These are phyloP conservation scores for Prinsepia uniflora DNA, from an alignment of 306 rosid genomes.

Conservation along the genomic window DNA sequence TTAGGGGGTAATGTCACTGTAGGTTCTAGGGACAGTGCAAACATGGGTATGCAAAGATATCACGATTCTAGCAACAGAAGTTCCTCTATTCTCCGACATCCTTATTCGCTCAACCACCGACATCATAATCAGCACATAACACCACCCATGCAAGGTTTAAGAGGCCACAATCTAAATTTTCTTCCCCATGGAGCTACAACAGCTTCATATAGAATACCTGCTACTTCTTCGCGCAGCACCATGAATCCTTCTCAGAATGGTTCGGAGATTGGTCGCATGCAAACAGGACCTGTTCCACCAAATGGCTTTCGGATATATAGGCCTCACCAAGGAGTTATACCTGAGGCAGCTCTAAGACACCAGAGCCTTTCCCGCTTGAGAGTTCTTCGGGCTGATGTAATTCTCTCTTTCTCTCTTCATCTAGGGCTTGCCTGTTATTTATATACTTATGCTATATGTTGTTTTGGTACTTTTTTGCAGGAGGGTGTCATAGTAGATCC, in stretches of 20 bases:
- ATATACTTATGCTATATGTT: neutral
- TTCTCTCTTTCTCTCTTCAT: constrained; percentile 4
- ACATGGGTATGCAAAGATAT: constrained; percentile 70
- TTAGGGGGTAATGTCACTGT: constrained; percentile 41
- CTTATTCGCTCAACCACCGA: constrained; percentile 49
- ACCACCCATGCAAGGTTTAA: constrained; percentile 56
- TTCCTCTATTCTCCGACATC: constrained; percentile 55
- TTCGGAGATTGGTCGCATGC: constrained; percentile 65
- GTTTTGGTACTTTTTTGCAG: constrained; percentile 36
- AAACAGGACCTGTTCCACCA: constrained; percentile 44
- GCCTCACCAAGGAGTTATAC: constrained; percentile 52
- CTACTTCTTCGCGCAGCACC: constrained; percentile 47
- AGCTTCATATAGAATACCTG: constrained; percentile 59
- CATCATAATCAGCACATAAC: constrained; percentile 58
- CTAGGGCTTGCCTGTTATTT: neutral
- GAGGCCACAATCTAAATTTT: constrained; percentile 60
- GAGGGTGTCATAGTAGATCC: constrained; percentile 82
- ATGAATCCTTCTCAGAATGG: constrained; percentile 47
- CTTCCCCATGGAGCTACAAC: constrained; percentile 53
- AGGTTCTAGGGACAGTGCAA: constrained; percentile 50
- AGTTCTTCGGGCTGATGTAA: constrained; percentile 77
- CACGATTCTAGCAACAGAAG: constrained; percentile 54
- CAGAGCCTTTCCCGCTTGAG: constrained; percentile 60
- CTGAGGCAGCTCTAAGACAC: constrained; percentile 56
- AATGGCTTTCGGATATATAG: constrained; percentile 57